Base-by-base conservation (phyloP, 495 filamentous ascomycete species). In the Platismatia glauca region DNA sequence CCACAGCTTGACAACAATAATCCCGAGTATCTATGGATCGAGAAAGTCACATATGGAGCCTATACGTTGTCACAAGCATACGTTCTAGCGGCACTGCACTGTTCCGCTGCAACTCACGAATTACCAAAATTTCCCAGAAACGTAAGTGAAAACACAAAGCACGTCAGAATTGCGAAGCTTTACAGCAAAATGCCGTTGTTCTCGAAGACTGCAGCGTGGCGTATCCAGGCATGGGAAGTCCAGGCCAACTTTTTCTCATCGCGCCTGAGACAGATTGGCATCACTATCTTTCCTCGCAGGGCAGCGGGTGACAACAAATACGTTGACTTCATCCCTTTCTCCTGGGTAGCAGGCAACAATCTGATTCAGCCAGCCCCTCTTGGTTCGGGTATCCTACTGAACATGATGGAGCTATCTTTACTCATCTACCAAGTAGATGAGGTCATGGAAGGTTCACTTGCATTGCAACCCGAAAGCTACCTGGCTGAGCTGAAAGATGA, bases 401-500 rank as follows among this genome's bases (percentile, higher is more conserved):
- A 78, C 27, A 76, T 80, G 75, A 74, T 76, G 67, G 37, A 72
- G 7, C 39, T 78, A 16, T 73, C 74, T 0, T 55, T 75, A 59
- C 63, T 78, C 27, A 75, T 71, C 52, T 78, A 38, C 37, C 37
- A 38, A 38, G 37, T 38, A 38, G 37, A 38, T 15, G 37, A 38
- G 12, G 13, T 38, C 37, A 38, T 38, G 37, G 37, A 38, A 15
- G 37, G 37, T 38, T 38, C 37, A 38, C 8, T 38, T 15, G 37
- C 37, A 15, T 38, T 38, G 37, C 37, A 38, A 11, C 12, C 37
- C 37, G 37, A 15, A 38, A 38, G 37, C 37, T 38, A 15, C 37
- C 12, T 38, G 37, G 37, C 37, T 38, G 37, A 38, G 37, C 37
- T 38, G 37, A 38, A 38, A 38, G 37, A 15, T 11, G 12, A 15